Evolutionary conservation across 2,329 filamentous ascomycete genomes (phyloP), one percentile per base, ranked within the genome.

Genomic region (Claviceps arundinis): DNA sequence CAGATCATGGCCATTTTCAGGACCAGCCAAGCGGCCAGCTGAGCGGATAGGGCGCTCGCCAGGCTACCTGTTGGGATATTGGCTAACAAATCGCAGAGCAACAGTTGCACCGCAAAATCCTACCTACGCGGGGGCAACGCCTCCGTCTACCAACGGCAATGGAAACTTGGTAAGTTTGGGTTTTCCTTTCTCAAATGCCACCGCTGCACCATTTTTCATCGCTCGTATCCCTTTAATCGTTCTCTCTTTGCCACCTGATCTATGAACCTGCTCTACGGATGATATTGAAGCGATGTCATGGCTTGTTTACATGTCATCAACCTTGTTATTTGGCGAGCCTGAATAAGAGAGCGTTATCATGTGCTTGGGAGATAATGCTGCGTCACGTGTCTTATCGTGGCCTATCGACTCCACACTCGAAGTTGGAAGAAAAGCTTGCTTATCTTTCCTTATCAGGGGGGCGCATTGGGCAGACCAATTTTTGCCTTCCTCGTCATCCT

Each of bases 61-160:
- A 26, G 16, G 7, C 19, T 34, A 22, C 26, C 19, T n/a, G 37
- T 38, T 45, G 30, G 11, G 37, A 41, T 19, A 40, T 13, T n/a
- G 51, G 54, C 55, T 57, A 30, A 59, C 43, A 7, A 46, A 43
- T 14, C 19, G 24, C 48, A 58, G 58, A 50, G 54, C 56, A 37
- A 57, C 57, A 37, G 45, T 55, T 14, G 54, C 55, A 43, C 53
- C 53, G 26, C 57, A 57, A 50, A 53, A 53, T 17, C 59, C 57
- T 16, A 62, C 61, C 52, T 62, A 63, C 50, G 56, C 59, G 22
- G 63, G 60, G 45, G 56, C 62, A 17, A 71, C 70, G 34, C 70
- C 66, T 34, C 69, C 70, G 26, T 69, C 68, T 37, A 70, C 68
- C 11, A 68, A 62, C 55, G 65, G 66, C 51, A 68, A 67, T 50